Evolutionary conservation across 257 asterid genomes (phyloP).

Genomic region (Nicotiana tabacum): DNA sequence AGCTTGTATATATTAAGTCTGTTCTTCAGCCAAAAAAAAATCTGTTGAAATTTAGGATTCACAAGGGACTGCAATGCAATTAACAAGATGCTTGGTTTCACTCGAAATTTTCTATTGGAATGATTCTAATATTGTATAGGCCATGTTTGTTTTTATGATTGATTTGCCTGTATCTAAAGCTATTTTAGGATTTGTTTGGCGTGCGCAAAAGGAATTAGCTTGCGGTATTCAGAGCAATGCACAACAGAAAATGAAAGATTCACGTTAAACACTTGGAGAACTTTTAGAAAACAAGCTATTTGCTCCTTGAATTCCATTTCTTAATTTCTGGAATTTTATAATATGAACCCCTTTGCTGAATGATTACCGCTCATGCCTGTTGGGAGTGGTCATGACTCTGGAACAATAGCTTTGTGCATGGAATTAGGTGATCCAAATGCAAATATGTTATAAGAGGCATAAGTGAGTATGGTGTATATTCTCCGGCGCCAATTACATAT

Average conservation of each 20-base stretch:
- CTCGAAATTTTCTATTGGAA: neutral
- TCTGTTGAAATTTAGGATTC: neutral
- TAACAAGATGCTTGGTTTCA: neutral
- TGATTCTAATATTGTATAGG: neutral
- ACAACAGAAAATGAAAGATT: neutral
- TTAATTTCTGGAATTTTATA: neutral
- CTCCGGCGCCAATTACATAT: neutral
- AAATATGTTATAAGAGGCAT: neutral
- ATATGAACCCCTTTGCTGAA: neutral
- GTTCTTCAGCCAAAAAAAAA: neutral
- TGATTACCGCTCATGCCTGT: neutral
- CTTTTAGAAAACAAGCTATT: neutral
- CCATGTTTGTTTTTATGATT: neutral
- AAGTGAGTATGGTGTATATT: neutral
- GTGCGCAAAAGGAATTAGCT: neutral
- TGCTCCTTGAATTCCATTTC: neutral
- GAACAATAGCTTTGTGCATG: slow-evolving; percentile 1
- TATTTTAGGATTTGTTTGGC: neutral
- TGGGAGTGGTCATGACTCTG: neutral
- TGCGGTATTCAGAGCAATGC: neutral
- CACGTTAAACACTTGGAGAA: neutral
- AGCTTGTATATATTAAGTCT: neutral
- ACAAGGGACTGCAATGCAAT: neutral
- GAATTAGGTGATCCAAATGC: neutral
- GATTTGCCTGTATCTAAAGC: neutral